A percentile compares a stretch with the other conserved stretches of the same genome.
Conservation (phyloP, 169 alveolate species). For the Plasmodium coatneyi region DNA sequence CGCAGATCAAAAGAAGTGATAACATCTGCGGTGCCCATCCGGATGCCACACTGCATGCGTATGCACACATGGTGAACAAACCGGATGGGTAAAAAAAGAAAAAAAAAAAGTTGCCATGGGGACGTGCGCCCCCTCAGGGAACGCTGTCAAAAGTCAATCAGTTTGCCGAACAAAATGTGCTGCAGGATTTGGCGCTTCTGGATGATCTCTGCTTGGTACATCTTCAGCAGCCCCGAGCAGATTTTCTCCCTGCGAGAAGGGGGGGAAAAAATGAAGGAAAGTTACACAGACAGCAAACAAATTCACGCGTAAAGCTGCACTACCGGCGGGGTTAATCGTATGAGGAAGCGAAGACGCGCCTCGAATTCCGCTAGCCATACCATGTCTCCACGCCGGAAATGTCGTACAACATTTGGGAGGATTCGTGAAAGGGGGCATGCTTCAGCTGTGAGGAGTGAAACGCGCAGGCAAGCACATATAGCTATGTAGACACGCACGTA, state of each 20-base stretch:
- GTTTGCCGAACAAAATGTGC: slow-evolving; percentile 92
- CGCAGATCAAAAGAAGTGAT: background rate
- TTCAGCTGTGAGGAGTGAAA: slow-evolving; percentile 24
- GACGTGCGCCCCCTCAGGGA: background rate
- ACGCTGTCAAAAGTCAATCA: slow-evolving; percentile 78
- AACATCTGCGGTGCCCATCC: background rate
- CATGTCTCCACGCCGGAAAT: slow-evolving; percentile 89
- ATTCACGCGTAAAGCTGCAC: background rate
- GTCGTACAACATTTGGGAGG: slow-evolving; percentile 94
- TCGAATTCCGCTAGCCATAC: slow-evolving; percentile 22
- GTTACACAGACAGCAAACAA: background rate
- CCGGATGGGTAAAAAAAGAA: background rate
- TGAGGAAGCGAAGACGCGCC: background rate
- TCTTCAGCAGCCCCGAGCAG: slow-evolving; percentile 90
- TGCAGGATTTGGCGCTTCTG: slow-evolving; percentile 92
- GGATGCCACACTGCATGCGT: background rate
- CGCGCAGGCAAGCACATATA: background rate
- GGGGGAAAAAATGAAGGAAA: slow-evolving; percentile 70
- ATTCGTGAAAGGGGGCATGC: slow-evolving; percentile 85
- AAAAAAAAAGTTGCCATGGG: background rate
- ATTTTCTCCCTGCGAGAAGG: slow-evolving; percentile 85
- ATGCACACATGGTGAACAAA: background rate
- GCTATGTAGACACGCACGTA: background rate
- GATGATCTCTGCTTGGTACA: slow-evolving; percentile 93
- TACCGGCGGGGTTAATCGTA: background rate